A percentile compares a stretch with the other conserved stretches of the same genome.
Evolutionary conservation across 2,329 filamentous ascomycete species (phyloP).

Genomic region (Colletotrichum costaricense): DNA sequence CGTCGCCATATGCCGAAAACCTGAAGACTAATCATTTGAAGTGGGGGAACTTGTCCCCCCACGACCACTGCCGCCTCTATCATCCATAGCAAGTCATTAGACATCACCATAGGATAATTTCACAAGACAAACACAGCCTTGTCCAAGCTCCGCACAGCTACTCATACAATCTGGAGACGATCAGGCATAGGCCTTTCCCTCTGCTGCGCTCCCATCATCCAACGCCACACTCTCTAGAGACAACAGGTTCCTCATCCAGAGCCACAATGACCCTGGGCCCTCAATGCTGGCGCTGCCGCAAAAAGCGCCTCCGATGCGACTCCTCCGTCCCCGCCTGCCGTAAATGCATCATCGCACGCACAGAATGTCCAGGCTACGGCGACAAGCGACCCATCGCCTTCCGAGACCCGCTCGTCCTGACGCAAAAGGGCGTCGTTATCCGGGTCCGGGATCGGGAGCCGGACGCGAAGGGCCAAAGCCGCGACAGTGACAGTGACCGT

Average conservation of each 20-base stretch:
- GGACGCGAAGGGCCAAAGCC: neutral
- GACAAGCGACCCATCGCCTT: slow-evolving; percentile 1
- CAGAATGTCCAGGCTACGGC: slow-evolving; percentile 6
- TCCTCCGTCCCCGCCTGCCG: slow-evolving; percentile 9
- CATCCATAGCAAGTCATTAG: too few relatives aligned
- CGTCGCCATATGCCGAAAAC: neutral
- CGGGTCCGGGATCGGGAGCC: neutral
- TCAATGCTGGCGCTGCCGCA: slow-evolving; percentile 18
- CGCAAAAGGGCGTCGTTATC: neutral
- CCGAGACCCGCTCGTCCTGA: neutral
- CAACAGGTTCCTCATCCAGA: neutral
- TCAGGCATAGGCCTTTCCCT: too few relatives aligned
- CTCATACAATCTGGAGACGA: too few relatives aligned
- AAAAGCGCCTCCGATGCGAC: slow-evolving; percentile 18
- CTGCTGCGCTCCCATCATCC: too few relatives aligned
- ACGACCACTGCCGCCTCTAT: too few relatives aligned
- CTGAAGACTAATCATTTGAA: neutral
- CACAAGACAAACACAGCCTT: too few relatives aligned
- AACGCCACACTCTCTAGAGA: too few relatives aligned
- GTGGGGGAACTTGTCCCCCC: neutral
- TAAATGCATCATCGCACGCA: neutral
- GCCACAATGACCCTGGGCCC: slow-evolving; percentile 12
- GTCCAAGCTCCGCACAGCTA: too few relatives aligned
- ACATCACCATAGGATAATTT: too few relatives aligned
- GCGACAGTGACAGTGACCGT: neutral